Base-by-base conservation (phyloP, 345 rosid species). In the Trapa bicornis region DNA sequence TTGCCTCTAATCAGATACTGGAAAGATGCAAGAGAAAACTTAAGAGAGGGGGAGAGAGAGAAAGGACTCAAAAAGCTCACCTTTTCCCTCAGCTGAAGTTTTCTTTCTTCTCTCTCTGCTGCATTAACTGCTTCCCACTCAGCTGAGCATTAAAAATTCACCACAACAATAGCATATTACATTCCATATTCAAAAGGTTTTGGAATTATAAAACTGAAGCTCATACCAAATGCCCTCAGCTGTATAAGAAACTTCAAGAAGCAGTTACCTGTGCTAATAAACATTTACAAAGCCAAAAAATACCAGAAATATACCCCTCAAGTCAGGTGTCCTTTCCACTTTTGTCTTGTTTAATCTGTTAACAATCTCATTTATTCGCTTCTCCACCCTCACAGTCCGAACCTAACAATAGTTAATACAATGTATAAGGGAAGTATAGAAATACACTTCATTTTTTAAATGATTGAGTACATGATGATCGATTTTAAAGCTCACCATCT, bases 331-430 rank as follows among this genome's bases (percentile, higher is more conserved):
- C 74, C 95, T 84, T 74, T 94, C 99, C 50, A 85, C 93, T 76
- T 94, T 94, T 62, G 97, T 87, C 80, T 75, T 86, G 86, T 94
- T 94, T 88, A 94, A 76, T 77, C 97, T 86, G 76, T 94, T 94
- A 70, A 94, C 87, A 65, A 91, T 67, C 66, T 94, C 99, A 83
- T 94, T 94, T 48, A 87, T 81, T 67, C 96, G 85, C 85, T 87
- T 94, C 82, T 94, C 99, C 72, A 87, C 99, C 79, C 80, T 85
- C 77, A 89, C 91, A 0, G 92, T 89, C 68, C 89, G 87, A 70
- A 91, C 99, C 99, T 94, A 60, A 1, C 22, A 32, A 74, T 61
- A 11, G 32, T 32, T 8, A n/a, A 32, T 32, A 58, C 10, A 58
- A 35, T 8, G 8, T 1, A 35, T 1, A 58, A 54, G 35, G 63